Evolutionary conservation across 2,329 filamentous ascomycete species (phyloP), one percentile per base, ranked within the genome.

Genomic region (Monilinia aucupariae): DNA sequence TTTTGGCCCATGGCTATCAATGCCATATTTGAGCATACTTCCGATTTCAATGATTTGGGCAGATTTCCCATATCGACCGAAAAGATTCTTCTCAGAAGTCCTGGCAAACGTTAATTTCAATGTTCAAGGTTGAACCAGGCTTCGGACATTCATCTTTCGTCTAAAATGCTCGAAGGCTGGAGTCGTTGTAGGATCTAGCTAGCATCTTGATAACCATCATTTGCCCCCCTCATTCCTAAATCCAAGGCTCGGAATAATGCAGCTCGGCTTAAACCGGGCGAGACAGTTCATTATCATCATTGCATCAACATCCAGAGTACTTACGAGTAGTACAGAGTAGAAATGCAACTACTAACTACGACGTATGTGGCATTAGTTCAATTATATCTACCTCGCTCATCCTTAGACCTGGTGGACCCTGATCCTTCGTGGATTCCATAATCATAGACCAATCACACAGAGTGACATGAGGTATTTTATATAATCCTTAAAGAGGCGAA

Each of bases 1-100:
- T n/a, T 39, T 30, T 25, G 45, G 30, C 22, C n/a, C 6, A 37
- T 50, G n/a, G 56, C 32, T 27, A 34, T 49, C 22, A 59, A 50
- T 25, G 54, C 41, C 34, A 47, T 56, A 25, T 47, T 56, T 34
- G 54, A 47, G 41, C 39, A 56, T 22, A 56, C 20, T 25, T 56
- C 22, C 27, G 20, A 27, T 25, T 54, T 45, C 30, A 12, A 5
- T 22, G 2, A 17, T 39, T 22, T 3, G 22, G 32, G 32, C 10
- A 15, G 6, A 55, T 55, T n/a, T 25, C n/a, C 20, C 30, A 39
- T 32, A 32, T 32, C 20, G 53, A 17, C 20, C n/a, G 10, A 5
- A 45, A 45, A 15, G 22, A 13, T 25, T 34, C 12, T 22, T 30
- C 25, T 22, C 15, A n/a, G 12, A 22, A 32, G 15, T n/a, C 30